A percentile compares a stretch with the other conserved stretches of the same genome.
Conservation (phyloP, 75 land plant species). For the Pinus tabuliformis region DNA sequence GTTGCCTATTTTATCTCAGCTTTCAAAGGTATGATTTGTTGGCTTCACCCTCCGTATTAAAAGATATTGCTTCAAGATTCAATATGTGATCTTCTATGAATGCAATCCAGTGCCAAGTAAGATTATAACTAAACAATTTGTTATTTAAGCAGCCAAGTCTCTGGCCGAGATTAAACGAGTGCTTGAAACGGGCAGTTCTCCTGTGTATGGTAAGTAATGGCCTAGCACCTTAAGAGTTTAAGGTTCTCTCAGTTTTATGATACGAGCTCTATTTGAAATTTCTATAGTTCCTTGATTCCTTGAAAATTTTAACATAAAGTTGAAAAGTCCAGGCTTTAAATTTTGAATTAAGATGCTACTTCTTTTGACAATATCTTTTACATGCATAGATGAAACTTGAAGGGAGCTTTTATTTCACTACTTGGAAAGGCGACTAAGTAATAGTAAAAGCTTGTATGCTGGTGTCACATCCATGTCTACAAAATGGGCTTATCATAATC, state of each 20-base stretch:
- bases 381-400: not conserved
- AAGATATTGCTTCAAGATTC: not conserved
- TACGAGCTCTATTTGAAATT: not conserved
- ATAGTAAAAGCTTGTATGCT: not conserved
- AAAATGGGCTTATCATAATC: not conserved
- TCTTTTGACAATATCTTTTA: not conserved
- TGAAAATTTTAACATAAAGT: not conserved
- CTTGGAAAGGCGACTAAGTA: too few species aligned
- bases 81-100: not conserved
- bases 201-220: constrained; percentile 19
- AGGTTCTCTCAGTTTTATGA: not conserved
- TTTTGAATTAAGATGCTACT: not conserved
- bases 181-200: constrained; percentile 24
- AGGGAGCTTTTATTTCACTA: not conserved
- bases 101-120: not conserved
- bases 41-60: not conserved
- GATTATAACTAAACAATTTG: not conserved
- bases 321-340: not conserved
- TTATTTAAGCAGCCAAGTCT: constrained; percentile 23
- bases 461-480: not conserved
- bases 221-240: not conserved
- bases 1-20: constrained; percentile 33
- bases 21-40: constrained; percentile 20
- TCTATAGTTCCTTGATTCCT: not conserved
- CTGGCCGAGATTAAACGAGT: constrained; percentile 19